Evolutionary conservation across 768 basidiomycete genomes (phyloP).

Genomic region (Lenzites betulinus): DNA sequence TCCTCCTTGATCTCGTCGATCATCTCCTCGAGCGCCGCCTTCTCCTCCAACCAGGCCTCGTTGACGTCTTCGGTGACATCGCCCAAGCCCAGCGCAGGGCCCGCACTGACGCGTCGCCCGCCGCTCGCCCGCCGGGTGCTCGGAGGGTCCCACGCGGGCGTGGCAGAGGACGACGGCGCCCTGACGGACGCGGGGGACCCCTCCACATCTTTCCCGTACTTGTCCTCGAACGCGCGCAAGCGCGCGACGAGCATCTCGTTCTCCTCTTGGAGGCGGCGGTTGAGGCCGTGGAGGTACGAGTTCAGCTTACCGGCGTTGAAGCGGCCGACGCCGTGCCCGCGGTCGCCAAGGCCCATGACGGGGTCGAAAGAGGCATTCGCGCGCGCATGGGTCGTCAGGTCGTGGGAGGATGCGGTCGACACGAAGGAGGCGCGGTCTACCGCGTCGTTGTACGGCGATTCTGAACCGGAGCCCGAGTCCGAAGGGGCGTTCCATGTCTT

Average conservation of each 20-base stretch:
- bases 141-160: constrained; percentile 32
- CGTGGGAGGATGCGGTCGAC: constrained; percentile 86
- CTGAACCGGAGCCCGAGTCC: constrained; percentile 27
- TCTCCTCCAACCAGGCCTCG: constrained; percentile 75
- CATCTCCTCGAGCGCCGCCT: constrained; percentile 49
- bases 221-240: constrained; percentile 56
- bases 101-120: constrained; percentile 53
- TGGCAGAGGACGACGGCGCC: constrained; percentile 7
- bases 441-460: constrained; percentile 47
- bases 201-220: constrained; percentile 24
- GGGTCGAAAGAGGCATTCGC: constrained; percentile 91
- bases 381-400: constrained; percentile 75
- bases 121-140: constrained; percentile 37
- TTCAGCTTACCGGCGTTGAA: constrained; percentile 89
- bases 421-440: constrained; percentile 68
- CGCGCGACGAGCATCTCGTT: constrained; percentile 66
- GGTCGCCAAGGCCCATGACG: constrained; percentile 69
- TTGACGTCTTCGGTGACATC: constrained; percentile 64
- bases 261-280: constrained; percentile 82
- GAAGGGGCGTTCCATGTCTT: constrained; percentile 42
- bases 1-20: constrained; percentile 36
- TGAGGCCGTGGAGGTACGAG: constrained; percentile 82
- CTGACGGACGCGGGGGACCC: neutral
- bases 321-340: constrained; percentile 66
- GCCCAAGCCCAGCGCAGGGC: constrained; percentile 51